Evolutionary conservation across 1,139 yeast species (phyloP).

Genomic region (Blastobotrys capitulatus): DNA sequence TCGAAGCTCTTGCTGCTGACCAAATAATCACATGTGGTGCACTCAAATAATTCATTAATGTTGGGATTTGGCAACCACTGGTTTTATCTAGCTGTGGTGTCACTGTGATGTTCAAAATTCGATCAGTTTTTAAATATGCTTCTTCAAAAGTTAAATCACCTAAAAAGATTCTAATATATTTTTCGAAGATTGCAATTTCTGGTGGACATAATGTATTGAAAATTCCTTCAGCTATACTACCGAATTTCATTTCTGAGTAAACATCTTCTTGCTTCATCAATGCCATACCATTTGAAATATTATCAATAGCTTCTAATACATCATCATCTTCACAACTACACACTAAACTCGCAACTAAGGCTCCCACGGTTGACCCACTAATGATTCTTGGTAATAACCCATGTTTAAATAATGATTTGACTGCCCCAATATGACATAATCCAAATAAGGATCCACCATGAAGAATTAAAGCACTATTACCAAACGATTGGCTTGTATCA

Average conservation of each 20-base stretch:
- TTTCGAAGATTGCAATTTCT: slow-evolving; percentile 71
- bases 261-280: slow-evolving; percentile 30
- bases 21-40: slow-evolving; percentile 86
- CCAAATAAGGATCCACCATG: slow-evolving; percentile 97
- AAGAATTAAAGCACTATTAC: slow-evolving; percentile 80
- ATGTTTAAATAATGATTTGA: slow-evolving; percentile 67
- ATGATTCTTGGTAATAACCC: slow-evolving; percentile 77
- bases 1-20: slow-evolving; percentile 70
- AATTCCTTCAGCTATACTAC: slow-evolving; percentile 32
- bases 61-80: slow-evolving; percentile 44
- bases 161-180: slow-evolving; percentile 69
- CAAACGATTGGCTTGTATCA: slow-evolving; percentile 84
- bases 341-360: slow-evolving; percentile 81
- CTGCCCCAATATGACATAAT: slow-evolving; percentile 87
- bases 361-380: slow-evolving; percentile 94
- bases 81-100: slow-evolving; percentile 52
- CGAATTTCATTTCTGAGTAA: slow-evolving; percentile 24
- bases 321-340: slow-evolving; percentile 63
- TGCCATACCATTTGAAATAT: slow-evolving; percentile 41
- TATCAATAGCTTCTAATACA: slow-evolving; percentile 35
- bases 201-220: slow-evolving; percentile 72
- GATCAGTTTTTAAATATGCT: slow-evolving; percentile 74
- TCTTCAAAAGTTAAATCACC: slow-evolving; percentile 91
- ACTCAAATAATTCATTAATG: slow-evolving; percentile 75
- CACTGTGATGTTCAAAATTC: slow-evolving; percentile 79